These are phyloP conservation scores for Camellia lanceoleosa DNA, from an alignment of 148 eudicot genomes.

Conservation along the genomic window DNA sequence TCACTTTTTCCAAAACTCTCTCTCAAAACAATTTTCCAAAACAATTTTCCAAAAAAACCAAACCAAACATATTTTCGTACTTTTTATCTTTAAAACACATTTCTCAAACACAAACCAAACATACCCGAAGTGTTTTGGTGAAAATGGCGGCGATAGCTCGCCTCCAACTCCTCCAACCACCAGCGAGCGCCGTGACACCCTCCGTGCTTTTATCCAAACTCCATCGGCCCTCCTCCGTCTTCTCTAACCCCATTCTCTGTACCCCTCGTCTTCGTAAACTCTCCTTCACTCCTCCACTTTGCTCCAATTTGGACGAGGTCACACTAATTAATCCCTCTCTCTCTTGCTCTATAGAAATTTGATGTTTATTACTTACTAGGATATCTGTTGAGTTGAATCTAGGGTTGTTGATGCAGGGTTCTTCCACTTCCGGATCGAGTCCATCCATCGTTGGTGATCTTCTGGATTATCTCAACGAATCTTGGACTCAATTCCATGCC, in stretches of 20 bases:
- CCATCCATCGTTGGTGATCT: constrained; percentile 80
- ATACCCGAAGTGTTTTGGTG: too few relatives aligned
- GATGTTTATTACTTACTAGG: too few relatives aligned
- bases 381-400: background rate
- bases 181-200: constrained; percentile 20
- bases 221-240: constrained; percentile 1
- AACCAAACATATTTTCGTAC: too few relatives aligned
- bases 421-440: constrained; percentile 32
- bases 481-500: constrained; percentile 99
- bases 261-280: constrained; percentile 24
- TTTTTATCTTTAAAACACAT: too few relatives aligned
- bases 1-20: too few relatives aligned
- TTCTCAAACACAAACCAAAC: too few relatives aligned
- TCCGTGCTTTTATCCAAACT: constrained; percentile 20
- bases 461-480: constrained; percentile 87
- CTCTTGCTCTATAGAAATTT: background rate
- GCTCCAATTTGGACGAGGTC: constrained; percentile 36
- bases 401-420: constrained; percentile 26
- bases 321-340: constrained; percentile 28
- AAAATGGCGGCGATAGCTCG: constrained; percentile 37
- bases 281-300: constrained; percentile 36
- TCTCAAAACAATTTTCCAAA: too few relatives aligned
- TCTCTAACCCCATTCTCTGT: constrained; percentile 12
- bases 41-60: too few relatives aligned
- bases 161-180: constrained; percentile 45